Percentiles rank a stretch among this genome's conserved stretches.
Conservation (phyloP, 768 basidiomycete genomes). For the Amanita rimosa region DNA sequence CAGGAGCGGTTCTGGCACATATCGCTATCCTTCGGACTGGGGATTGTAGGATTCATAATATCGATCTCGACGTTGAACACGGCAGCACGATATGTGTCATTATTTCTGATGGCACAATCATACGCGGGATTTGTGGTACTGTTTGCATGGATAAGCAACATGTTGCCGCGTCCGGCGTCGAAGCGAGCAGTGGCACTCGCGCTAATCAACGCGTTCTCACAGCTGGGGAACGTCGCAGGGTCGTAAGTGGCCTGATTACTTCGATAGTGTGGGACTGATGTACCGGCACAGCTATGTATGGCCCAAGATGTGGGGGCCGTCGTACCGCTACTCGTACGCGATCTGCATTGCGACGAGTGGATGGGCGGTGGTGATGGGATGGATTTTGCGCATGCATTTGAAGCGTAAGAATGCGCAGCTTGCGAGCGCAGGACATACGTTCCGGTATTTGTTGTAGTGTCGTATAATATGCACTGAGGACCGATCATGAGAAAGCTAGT, state of each 20-base stretch:
- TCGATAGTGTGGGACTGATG: conserved; percentile 4
- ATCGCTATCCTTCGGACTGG: conserved; percentile 39
- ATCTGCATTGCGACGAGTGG: conserved; percentile 60
- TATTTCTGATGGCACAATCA: conserved; percentile 76
- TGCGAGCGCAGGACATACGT: conserved; percentile 27
- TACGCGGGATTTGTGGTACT: conserved; percentile 63
- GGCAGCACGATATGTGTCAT: conserved; percentile 56
- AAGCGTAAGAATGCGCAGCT: conserved; percentile 24
- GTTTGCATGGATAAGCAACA: conserved; percentile 36
- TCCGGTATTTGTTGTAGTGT: conserved; percentile 40
- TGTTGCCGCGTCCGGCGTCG: conserved; percentile 62
- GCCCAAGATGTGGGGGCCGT: conserved; percentile 56
- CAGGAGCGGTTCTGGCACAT: conserved; percentile 74
- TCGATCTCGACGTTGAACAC: conserved; percentile 62
- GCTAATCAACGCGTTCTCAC: conserved; percentile 68
- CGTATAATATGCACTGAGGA: no score
- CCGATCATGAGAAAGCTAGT: no score
- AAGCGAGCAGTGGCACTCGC: conserved; percentile 80
- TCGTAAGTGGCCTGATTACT: conserved; percentile 37
- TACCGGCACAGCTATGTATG: conserved; percentile 45
- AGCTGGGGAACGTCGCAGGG: conserved; percentile 77
- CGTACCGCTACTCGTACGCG: conserved; percentile 55
- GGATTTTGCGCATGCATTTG: conserved; percentile 31
- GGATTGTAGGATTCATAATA: conserved; percentile 65
- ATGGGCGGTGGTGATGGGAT: conserved; percentile 39